A percentile compares a stretch with the other conserved stretches of the same genome.
Conservation (phyloP, 2,329 filamentous ascomycete species). For the Ophiostoma australiae region DNA sequence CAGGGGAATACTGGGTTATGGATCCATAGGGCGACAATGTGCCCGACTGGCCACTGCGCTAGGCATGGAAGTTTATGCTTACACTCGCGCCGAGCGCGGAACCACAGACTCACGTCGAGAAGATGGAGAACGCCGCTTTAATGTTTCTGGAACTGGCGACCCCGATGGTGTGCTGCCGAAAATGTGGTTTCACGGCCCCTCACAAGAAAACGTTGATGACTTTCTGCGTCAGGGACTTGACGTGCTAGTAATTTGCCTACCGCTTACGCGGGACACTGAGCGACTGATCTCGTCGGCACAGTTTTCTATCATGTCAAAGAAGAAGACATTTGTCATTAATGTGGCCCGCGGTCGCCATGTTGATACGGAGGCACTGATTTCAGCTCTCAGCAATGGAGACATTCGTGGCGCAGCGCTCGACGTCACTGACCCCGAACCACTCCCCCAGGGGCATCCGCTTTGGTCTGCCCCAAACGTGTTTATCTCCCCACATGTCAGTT, state of each 20-base stretch:
- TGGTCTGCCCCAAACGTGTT: slow-evolving; percentile 58
- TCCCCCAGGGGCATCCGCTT: slow-evolving; percentile 54
- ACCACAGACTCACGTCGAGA: slow-evolving; percentile 58
- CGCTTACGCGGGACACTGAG: slow-evolving; percentile 45
- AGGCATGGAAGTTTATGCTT: slow-evolving; percentile 64
- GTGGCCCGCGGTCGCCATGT: slow-evolving; percentile 58
- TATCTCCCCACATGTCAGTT: slow-evolving; percentile 38
- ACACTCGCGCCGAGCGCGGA: slow-evolving; percentile 49
- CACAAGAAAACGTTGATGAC: slow-evolving; percentile 41
- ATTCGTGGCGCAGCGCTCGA: slow-evolving; percentile 57
- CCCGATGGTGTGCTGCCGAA: slow-evolving; percentile 39
- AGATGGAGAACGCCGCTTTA: slow-evolving; percentile 46
- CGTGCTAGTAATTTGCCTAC: slow-evolving; percentile 48
- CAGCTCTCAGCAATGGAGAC: slow-evolving; percentile 14
- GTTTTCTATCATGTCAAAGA: slow-evolving; percentile 40
- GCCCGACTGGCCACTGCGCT: slow-evolving; percentile 50
- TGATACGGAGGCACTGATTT: slow-evolving; percentile 47
- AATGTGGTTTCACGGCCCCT: slow-evolving; percentile 41
- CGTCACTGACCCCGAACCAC: slow-evolving; percentile 62
- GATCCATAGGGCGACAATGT: slow-evolving; percentile 43
- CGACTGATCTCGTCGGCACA: slow-evolving; percentile 47
- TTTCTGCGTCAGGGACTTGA: slow-evolving; percentile 50
- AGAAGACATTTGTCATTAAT: slow-evolving; percentile 54
- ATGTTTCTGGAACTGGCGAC: slow-evolving; percentile 57
- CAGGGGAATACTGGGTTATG: slow-evolving; percentile 42